phyloP scores from a whole-genome alignment of 192 early-diverging fungal species.

The Backusella psychrophila region DNA sequence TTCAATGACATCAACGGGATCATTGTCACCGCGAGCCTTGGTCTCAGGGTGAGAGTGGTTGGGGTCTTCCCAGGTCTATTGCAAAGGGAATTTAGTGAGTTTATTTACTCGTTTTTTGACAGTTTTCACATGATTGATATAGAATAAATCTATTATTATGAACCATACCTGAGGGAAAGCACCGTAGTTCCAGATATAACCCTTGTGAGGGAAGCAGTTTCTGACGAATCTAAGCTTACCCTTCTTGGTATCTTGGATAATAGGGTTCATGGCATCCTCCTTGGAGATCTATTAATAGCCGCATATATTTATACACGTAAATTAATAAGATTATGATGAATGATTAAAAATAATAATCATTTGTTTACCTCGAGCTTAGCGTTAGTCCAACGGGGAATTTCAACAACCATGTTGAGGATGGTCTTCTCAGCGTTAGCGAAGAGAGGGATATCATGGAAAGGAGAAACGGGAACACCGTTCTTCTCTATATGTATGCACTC shows the following conservation, averaged over 20 bases:
- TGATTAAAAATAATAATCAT: neutral
- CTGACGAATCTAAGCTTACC: constrained; percentile 97
- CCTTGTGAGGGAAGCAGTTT: constrained; percentile 99
- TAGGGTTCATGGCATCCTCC: constrained; percentile 96
- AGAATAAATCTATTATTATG: neutral
- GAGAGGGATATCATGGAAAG: constrained; percentile 98
- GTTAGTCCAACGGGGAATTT: constrained; percentile 98
- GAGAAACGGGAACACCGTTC: constrained; percentile 83
- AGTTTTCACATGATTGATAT: neutral
- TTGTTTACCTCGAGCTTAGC: constrained; percentile 88
- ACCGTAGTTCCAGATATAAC: constrained; percentile 99
- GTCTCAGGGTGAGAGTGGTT: constrained; percentile 87
- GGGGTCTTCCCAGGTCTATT: constrained; percentile 98
- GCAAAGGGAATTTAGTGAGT: neutral
- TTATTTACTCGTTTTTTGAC: neutral
- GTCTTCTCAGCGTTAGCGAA: constrained; percentile 90
- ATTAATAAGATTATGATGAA: neutral
- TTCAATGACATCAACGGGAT: constrained; percentile 97
- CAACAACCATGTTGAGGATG: constrained; percentile 97
- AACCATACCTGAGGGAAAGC: constrained; percentile 83
- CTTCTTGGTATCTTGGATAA: constrained; percentile 99
- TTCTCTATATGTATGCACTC: constrained; percentile 49
- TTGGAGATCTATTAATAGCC: constrained; percentile 73
- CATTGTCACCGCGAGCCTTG: constrained; percentile 95
- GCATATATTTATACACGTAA: neutral